Evolutionary conservation across 345 rosid genomes (phyloP), one percentile per base, ranked within the genome.

Genomic region (Corymbia maculata): DNA sequence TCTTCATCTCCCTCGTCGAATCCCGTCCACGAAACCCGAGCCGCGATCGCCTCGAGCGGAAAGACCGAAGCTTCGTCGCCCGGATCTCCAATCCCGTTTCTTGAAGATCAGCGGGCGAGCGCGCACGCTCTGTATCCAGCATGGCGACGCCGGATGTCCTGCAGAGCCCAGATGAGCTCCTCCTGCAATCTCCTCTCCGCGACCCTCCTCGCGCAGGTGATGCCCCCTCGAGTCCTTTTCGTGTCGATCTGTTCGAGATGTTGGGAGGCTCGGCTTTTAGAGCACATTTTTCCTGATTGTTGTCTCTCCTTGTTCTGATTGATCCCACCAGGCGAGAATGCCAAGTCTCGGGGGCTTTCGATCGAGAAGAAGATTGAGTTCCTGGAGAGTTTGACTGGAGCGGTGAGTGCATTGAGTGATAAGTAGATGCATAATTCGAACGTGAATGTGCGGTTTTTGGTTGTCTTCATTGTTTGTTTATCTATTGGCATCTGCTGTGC

Each of bases 361-460:
- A 91, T 96, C 80, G 99, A 97, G 93, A 95, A 95, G 97, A 97
- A 94, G 94, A 96, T 97, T 64, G 99, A 97, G 85, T 93, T 93
- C 88, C 98, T 97, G 50, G 99, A 97, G 93, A 96, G 93, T 94
- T 90, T 97, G 86, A 64, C 97, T 3, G 99, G 96, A 90, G 53
- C 26, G 86, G 86, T 89, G 80, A 52, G 45, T 22, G 9, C 85
- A 19, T 9, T 16, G 61, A 32, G 52, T 51, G 85, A 47, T 36
- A 30, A 9, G 79, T 45, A 59, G 45, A 26, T 36, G 45, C 86
- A 19, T 36, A 42, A 53, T 51, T 14, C 52, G 86, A 85, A 28
- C 53, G 24, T 53, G 44, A 85, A n/a, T 17, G 53, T 85, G 59
- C 24, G 21, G 47, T 42, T 52, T 85, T 50, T 14, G 28, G 86